phyloP scores from a whole-genome alignment of 2,329 filamentous ascomycete species.

The Aplosporella prunicola region DNA sequence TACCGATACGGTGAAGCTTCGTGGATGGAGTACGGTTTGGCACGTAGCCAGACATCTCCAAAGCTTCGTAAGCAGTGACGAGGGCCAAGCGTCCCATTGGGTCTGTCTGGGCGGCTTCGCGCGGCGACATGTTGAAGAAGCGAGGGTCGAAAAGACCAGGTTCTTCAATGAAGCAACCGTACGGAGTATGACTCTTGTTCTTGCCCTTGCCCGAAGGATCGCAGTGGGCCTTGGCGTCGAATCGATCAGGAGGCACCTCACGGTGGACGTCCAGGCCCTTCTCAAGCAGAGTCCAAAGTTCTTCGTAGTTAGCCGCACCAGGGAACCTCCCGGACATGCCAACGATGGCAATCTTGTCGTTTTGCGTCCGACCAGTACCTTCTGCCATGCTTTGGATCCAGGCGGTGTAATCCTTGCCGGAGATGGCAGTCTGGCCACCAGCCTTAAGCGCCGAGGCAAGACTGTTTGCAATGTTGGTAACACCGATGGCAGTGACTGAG shows the following conservation, averaged over 20 bases:
- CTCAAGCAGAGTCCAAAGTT: conserved; percentile 65
- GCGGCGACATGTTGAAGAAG: conserved; percentile 81
- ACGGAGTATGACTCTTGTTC: conserved; percentile 69
- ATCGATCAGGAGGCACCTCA: conserved; percentile 59
- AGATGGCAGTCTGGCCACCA: conserved; percentile 36
- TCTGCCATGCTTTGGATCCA: conserved; percentile 30
- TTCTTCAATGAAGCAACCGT: conserved; percentile 66
- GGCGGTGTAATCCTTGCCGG: conserved; percentile 35
- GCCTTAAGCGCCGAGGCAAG: conserved; percentile 46
- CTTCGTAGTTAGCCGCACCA: conserved; percentile 59
- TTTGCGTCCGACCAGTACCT: conserved; percentile 36
- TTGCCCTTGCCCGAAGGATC: conserved; percentile 63
- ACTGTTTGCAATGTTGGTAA: conserved; percentile 46
- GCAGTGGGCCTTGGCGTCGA: conserved; percentile 60
- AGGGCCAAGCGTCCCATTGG: conserved; percentile 71
- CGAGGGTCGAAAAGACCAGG: conserved; percentile 71
- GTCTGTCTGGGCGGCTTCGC: conserved; percentile 70
- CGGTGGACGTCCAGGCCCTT: conserved; percentile 67
- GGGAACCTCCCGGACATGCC: conserved; percentile 74
- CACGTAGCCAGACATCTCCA: conserved; percentile 73
- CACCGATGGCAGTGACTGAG: conserved; percentile 41
- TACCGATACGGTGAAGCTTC: conserved; percentile 55
- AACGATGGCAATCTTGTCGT: conserved; percentile 73
- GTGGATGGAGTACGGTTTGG: conserved; percentile 62
- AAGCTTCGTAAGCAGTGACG: conserved; percentile 68